Base-by-base conservation (phyloP, 2,329 filamentous ascomycete species). In the Aspergillus ibericus region DNA sequence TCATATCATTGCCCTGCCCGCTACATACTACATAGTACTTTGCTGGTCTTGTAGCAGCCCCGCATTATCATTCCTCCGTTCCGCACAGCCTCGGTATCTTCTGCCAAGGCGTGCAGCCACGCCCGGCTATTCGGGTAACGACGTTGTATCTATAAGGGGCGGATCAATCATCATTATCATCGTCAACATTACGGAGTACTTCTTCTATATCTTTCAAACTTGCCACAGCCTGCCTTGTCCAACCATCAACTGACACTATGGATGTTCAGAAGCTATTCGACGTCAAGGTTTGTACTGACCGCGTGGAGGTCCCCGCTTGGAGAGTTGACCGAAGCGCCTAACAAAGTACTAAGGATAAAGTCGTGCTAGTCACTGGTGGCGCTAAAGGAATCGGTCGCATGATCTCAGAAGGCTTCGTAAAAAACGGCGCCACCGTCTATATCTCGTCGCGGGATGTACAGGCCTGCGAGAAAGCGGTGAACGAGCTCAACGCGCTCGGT, bases 201-300 rank as follows among this genome's bases (percentile, higher is more conserved):
- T 18, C 10, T 18, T 27, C 18, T 42, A 6, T 16, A 9, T 25
- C 18, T 4, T n/a, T n/a, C n/a, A 34, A 47, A 34, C 22, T 50
- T 55, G 25, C 44, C 2, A 20, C 3, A 20, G 20, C 15, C 9
- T 20, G 18, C 9, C 12, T 25, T 57, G 46, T 18, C 18, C 52
- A 25, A 54, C 32, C 22, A 34, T n/a, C 18, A 35, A 27, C 34
- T 18, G 12, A 46, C 50, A 61, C 44, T 56, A 86, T 87, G 85
- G 83, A 87, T 68, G 68, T 79, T 10, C 73, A 79, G 63, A 81
- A 63, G 60, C 77, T 88, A 36, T 87, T 87, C 68, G 76, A 82
- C 64, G 83, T 88, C 65, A 83, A 86, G 80, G 85, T 85, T 68
- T 65, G 74, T 63, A 32, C 29, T 5, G 16, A 20, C 16, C 9